Evolutionary conservation across 371 early-diverging fungal genomes (phyloP).

Genomic region (Syncephalastrum contaminatum): DNA sequence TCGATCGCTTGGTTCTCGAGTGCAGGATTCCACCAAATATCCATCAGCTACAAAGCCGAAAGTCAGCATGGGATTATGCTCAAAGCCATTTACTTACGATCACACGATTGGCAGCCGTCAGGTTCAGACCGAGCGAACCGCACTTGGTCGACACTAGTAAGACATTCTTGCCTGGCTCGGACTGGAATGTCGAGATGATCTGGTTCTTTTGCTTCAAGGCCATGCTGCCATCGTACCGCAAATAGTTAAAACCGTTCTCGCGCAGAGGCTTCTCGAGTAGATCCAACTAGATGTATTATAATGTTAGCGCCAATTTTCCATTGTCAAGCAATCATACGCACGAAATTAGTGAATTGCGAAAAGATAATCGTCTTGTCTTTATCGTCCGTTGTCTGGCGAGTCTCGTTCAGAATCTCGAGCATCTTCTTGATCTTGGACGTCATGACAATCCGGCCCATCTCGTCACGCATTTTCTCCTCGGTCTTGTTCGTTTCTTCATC

Average conservation of each 20-base stretch:
- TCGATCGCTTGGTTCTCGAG: constrained; percentile 64
- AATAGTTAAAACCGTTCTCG: constrained; percentile 26
- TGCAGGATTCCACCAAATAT: constrained; percentile 72
- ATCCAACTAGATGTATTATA: constrained; percentile 43
- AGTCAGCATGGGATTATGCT: background rate
- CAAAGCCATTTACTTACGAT: constrained; percentile 3
- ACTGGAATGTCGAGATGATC: constrained; percentile 42
- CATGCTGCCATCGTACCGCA: constrained; percentile 55
- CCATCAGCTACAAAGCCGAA: constrained; percentile 32
- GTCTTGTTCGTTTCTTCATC: constrained; percentile 9
- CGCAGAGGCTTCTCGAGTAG: constrained; percentile 65
- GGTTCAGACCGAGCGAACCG: constrained; percentile 68
- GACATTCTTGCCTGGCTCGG: constrained; percentile 48
- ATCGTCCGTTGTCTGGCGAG: constrained; percentile 19
- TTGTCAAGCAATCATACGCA: background rate
- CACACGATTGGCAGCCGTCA: constrained; percentile 16
- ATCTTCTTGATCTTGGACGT: constrained; percentile 57
- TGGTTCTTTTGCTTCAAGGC: constrained; percentile 32
- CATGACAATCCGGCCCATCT: constrained; percentile 10
- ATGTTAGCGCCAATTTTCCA: background rate
- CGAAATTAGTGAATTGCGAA: constrained; percentile 67
- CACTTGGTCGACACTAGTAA: constrained; percentile 66
- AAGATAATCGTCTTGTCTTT: constrained; percentile 78
- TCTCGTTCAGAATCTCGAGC: constrained; percentile 44
- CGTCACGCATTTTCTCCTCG: background rate